Base-by-base conservation (phyloP, 345 rosid genomes). In the Iberis pinnata region DNA sequence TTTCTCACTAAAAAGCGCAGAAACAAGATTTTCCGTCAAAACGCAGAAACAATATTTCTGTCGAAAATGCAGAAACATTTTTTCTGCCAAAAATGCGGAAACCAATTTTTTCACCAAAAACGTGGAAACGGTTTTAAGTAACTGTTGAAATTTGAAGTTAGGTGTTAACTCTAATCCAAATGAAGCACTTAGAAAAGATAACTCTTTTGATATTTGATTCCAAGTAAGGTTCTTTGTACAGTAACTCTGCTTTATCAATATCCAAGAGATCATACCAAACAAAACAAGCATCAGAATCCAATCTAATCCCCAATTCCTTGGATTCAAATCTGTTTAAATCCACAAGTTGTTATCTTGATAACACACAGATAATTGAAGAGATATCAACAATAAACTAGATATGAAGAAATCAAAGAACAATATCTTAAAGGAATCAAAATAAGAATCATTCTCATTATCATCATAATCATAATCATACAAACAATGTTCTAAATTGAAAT, bases 391-490 rank as follows among this genome's bases (percentile, higher is more conserved):
- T 29, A 22, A 29, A 29, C 33, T 29, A 29, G 8, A 9, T 29
- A 6, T 22, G 8, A 32, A 32, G n/a, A 51, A 18, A 41, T 3
- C n/a, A 53, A 56, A 62, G 53, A 43, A 56, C 48, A 60, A 45
- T 43, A 49, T 43, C 58, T 35, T 2, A 10, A 2, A 7, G 6
- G 16, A 20, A 19, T 16, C 43, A 42, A n/a, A 27, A 68, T 24
- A 56, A 16, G 45, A 50, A 69, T 31, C 40, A 56, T 31, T 64
- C 62, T 32, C 69, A 55, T 60, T 65, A 7, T 29, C 25, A 56
- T 43, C 22, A 1, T 43, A 10, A 47, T 35, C 43, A 46, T 19
- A 38, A 65, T 6, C n/a, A 58, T 15, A 49, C 43, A 38, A 15
- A 43, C 43, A 24, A 27, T 35, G 24, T 35, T 18, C 53, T 58